A percentile compares a stretch with the other conserved stretches of the same genome.
phyloP scores from a whole-genome alignment of 805 yeast species.

The Lipomyces yamanashiensis region DNA sequence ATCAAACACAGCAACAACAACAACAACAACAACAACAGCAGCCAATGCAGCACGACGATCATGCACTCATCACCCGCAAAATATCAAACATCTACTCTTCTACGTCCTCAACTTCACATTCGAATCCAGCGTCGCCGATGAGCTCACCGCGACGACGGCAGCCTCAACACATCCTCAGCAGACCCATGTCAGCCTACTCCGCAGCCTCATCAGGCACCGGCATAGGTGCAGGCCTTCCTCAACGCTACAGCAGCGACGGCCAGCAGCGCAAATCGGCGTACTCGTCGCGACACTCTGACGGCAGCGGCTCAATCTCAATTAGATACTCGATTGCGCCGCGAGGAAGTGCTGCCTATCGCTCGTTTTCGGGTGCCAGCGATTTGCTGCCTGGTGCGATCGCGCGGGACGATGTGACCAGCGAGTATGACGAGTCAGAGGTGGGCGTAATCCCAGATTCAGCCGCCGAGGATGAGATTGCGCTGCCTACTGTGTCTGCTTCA shows the following conservation, averaged over 20 bases:
- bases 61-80: neutral
- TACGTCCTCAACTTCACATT: neutral
- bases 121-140: neutral
- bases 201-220: neutral
- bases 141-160: neutral
- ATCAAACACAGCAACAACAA: neutral
- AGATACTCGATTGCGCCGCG: conserved; percentile 30
- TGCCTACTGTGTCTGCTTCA: neutral
- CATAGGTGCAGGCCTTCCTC: neutral
- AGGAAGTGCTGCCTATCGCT: conserved; percentile 19
- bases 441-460: neutral
- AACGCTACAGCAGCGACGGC: neutral
- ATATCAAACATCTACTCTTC: conserved; percentile 14
- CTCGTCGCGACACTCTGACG: conserved; percentile 32
- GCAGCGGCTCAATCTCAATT: conserved; percentile 32
- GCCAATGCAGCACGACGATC: neutral
- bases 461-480: neutral
- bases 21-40: neutral
- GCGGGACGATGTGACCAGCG: conserved; percentile 9
- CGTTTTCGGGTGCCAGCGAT: conserved; percentile 29
- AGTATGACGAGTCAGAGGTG: conserved; percentile 13
- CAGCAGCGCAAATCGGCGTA: conserved; percentile 9
- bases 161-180: neutral
- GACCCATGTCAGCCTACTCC: conserved; percentile 11
- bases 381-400: conserved; percentile 16